Conservation (phyloP, 2,329 filamentous ascomycete genomes). For the Phialophora tarda region DNA sequence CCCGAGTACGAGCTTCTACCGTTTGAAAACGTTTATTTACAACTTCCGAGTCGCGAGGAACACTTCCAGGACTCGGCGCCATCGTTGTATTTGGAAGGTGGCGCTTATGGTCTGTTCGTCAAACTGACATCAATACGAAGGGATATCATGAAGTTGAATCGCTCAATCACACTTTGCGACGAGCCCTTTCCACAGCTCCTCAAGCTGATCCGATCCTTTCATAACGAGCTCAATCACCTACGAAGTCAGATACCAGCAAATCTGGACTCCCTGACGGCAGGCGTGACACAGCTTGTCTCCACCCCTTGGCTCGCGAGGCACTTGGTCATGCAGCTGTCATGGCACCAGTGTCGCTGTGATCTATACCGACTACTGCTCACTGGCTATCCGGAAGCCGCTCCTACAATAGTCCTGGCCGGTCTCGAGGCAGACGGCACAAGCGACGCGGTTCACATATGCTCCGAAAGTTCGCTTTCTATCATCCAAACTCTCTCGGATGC, state of each 20-base stretch:
- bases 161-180: constrained; percentile 1
- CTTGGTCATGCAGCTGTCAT: constrained; percentile 16
- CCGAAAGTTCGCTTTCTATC: neutral
- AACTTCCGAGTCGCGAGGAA: constrained; percentile 1
- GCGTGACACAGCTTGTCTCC: neutral
- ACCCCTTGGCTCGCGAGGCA: constrained; percentile 12
- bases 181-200: constrained; percentile 6
- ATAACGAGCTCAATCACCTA: neutral
- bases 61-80: neutral
- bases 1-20: constrained; percentile 6
- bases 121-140: constrained; percentile 7
- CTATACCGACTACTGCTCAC: constrained; percentile 11
- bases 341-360: constrained; percentile 14
- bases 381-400: constrained; percentile 10
- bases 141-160: constrained; percentile 11
- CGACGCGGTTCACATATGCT: neutral
- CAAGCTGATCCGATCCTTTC: neutral
- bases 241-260: neutral
- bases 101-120: constrained; percentile 1
- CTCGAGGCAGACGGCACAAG: neutral
- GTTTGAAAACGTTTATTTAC: constrained; percentile 9
- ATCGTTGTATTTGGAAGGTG: neutral
- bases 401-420: constrained; percentile 1
- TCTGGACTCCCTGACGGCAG: neutral
- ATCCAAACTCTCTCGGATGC: neutral